Percentiles rank a stretch among this genome's conserved stretches.
These are phyloP conservation scores for Coemansia sp. DNA, from an alignment of 192 early-diverging fungal species.

Conservation along the genomic window DNA sequence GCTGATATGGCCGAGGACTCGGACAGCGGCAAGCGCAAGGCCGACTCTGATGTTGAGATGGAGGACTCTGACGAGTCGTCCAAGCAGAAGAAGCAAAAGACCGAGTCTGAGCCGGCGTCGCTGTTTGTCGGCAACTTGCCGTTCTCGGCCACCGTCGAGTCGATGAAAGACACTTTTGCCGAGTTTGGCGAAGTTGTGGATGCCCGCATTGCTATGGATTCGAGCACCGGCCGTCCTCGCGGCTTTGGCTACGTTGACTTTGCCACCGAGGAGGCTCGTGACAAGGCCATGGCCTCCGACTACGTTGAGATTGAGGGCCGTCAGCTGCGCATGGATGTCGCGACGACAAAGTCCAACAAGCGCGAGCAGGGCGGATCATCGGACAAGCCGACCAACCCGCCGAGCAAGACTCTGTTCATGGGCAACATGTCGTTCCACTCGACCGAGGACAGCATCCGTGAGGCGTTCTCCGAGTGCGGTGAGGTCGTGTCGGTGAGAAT, in stretches of 20 bases:
- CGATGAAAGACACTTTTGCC: slow-evolving; percentile 72
- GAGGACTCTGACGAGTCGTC: slow-evolving; percentile 14
- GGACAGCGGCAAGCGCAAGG: slow-evolving; percentile 56
- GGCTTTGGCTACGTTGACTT: slow-evolving; percentile 93
- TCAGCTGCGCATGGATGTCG: slow-evolving; percentile 72
- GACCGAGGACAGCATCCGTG: slow-evolving; percentile 86
- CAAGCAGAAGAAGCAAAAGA: slow-evolving; percentile 59
- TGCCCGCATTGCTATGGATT: slow-evolving; percentile 77
- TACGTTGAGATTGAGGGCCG: slow-evolving; percentile 83
- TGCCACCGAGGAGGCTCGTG: slow-evolving; percentile 59
- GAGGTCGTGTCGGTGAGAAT: slow-evolving; percentile 81
- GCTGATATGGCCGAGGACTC: slow-evolving; percentile 24
- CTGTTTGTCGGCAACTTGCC: slow-evolving; percentile 90
- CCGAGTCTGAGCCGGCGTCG: slow-evolving; percentile 50
- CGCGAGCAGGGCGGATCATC: not conserved
- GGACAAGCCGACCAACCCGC: slow-evolving; percentile 53
- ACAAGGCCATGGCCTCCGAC: slow-evolving; percentile 66
- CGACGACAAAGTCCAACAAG: slow-evolving; percentile 31
- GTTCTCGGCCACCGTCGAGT: slow-evolving; percentile 73
- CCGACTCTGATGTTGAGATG: slow-evolving; percentile 43
- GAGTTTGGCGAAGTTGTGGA: slow-evolving; percentile 68
- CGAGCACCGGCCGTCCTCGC: slow-evolving; percentile 59
- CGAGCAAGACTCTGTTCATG: slow-evolving; percentile 75
- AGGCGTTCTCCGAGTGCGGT: slow-evolving; percentile 94
- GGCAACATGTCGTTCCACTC: slow-evolving; percentile 87